These are phyloP conservation scores for Torulaspora gathmanii DNA, from an alignment of 805 yeast species.

Conservation along the genomic window DNA sequence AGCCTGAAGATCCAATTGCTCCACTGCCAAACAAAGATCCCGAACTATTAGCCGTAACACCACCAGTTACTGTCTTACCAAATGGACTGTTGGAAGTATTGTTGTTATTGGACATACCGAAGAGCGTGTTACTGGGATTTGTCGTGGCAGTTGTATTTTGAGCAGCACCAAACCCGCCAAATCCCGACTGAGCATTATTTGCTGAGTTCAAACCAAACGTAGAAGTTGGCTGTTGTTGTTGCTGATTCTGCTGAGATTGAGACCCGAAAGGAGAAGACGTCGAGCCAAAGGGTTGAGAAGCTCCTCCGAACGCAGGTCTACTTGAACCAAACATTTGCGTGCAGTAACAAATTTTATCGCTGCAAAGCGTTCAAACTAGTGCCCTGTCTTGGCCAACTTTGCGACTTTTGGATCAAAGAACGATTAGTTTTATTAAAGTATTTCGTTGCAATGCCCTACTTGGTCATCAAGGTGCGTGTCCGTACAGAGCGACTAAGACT, in stretches of 20 bases:
- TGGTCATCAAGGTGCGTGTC: neutral
- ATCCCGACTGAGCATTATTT: constrained; percentile 33
- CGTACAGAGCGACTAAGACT: neutral
- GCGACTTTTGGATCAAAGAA: neutral
- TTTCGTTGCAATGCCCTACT: neutral
- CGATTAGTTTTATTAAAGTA: neutral
- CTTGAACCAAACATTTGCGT: constrained; percentile 22
- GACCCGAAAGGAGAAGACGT: constrained; percentile 22
- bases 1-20: constrained; percentile 11
- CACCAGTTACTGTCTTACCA: constrained; percentile 28
- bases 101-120: constrained; percentile 30
- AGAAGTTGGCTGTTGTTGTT: constrained; percentile 20
- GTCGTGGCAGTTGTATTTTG: constrained; percentile 16
- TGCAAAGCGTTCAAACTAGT: constrained; percentile 1
- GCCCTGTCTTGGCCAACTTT: neutral
- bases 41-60: constrained; percentile 24
- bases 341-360: neutral
- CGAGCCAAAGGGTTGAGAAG: constrained; percentile 22
- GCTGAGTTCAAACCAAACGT: constrained; percentile 35
- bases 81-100: constrained; percentile 20
- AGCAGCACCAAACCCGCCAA: constrained; percentile 33
- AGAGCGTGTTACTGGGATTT: constrained; percentile 27
- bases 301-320: constrained; percentile 22
- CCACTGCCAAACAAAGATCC: constrained; percentile 42
- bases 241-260: constrained; percentile 23